phyloP scores from a whole-genome alignment of 2,329 filamentous ascomycete species.

The Dactylellina parvicollis region DNA sequence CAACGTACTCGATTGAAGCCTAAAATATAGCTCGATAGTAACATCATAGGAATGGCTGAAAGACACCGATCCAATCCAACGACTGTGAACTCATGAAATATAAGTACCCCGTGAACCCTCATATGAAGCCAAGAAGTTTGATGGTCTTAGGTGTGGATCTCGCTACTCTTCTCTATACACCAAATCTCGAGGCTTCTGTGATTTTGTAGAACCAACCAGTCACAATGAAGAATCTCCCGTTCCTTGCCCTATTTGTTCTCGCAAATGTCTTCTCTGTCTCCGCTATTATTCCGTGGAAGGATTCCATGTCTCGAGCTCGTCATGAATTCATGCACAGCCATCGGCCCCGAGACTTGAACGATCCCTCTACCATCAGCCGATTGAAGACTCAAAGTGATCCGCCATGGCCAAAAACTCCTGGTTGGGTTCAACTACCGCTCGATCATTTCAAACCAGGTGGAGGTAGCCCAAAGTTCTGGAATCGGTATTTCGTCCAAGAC shows the following conservation, averaged over 20 bases:
- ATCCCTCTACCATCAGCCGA: not conserved
- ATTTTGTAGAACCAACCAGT: not conserved
- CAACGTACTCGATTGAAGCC: not conserved
- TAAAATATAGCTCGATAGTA: no score
- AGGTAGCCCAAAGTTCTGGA: slow-evolving; percentile 38
- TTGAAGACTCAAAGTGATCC: not conserved
- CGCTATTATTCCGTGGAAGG: slow-evolving; percentile 21
- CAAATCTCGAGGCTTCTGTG: no score
- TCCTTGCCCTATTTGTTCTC: not conserved
- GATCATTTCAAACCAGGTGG: slow-evolving; percentile 54
- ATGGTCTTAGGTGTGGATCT: no score
- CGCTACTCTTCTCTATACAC: no score
- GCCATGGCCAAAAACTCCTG: not conserved
- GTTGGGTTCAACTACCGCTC: slow-evolving; percentile 54
- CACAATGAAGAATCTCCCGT: slow-evolving; percentile 12
- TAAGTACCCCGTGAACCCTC: no score
- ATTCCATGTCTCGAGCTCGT: slow-evolving; percentile 10
- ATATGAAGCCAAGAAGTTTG: no score
- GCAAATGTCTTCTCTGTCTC: slow-evolving; percentile 3
- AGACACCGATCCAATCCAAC: no score
- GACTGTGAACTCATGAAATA: no score
- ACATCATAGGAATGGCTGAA: no score
- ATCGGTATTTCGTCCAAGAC: slow-evolving; percentile 57
- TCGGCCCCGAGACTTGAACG: not conserved
- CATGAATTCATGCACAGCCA: slow-evolving; percentile 4